A percentile compares a stretch with the other conserved stretches of the same genome.
Conservation (phyloP, 768 basidiomycete genomes). For the Boletus reticuloceps region DNA sequence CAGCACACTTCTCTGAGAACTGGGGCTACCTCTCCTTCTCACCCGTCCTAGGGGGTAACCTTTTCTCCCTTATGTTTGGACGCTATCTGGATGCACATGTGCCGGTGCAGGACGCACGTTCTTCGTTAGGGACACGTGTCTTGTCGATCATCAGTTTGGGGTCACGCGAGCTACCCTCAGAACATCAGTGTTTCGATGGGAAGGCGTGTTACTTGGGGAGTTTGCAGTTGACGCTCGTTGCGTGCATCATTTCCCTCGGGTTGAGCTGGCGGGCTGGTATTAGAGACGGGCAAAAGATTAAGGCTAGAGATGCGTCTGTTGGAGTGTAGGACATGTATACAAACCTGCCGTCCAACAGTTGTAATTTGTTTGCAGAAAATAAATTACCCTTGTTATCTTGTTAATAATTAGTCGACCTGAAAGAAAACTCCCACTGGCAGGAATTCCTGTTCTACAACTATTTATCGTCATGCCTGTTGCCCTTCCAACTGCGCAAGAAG, state of each 20-base stretch:
- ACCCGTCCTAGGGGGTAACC: conserved; percentile 75
- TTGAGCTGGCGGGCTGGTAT: conserved; percentile 38
- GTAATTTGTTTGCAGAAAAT: too few species aligned
- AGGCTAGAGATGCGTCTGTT: neutral
- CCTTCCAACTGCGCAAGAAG: neutral
- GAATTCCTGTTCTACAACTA: too few species aligned
- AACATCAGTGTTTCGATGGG: conserved; percentile 54
- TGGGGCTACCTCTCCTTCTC: conserved; percentile 78
- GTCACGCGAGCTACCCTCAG: conserved; percentile 22
- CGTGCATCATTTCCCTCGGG: conserved; percentile 35
- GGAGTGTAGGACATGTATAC: neutral
- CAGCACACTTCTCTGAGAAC: conserved; percentile 79
- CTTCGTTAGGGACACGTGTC: neutral
- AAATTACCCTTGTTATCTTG: too few species aligned
- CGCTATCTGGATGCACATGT: conserved; percentile 75
- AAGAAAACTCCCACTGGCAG: too few species aligned
- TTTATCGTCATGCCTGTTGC: too few species aligned
- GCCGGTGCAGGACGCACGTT: conserved; percentile 5
- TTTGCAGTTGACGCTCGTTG: conserved; percentile 44
- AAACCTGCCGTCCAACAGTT: too few species aligned
- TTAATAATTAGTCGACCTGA: too few species aligned
- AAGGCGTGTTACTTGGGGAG: conserved; percentile 58
- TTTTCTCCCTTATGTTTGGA: conserved; percentile 85
- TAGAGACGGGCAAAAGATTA: conserved; percentile 25
- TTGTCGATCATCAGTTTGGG: neutral